Evolutionary conservation across 2,329 filamentous ascomycete species (phyloP), one percentile per base, ranked within the genome.

Genomic region (Colletotrichum costaricense): DNA sequence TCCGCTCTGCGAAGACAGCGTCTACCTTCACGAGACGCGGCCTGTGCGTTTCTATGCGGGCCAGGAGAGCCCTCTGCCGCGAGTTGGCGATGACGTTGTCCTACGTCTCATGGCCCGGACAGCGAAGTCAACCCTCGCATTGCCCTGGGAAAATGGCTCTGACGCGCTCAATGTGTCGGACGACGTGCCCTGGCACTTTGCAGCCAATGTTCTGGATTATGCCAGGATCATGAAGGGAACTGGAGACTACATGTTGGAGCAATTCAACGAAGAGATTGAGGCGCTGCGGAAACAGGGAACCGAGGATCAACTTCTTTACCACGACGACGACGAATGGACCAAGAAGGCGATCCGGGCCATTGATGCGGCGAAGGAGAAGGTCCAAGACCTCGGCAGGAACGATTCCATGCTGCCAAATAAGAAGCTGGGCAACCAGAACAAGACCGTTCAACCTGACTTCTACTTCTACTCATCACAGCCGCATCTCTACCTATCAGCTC

Each of bases 181-280:
- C 63, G 93, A 95, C 78, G 91, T 98, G 46, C 97, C 97, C 0
- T 99, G 97, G 97, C 95, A 97, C 81, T 95, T 97, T 83, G 95
- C 94, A 6, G 95, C 95, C 11, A 97, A 98, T 78, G 95, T 98
- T 46, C 89, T 97, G 80, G 97, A 99, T 80, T 99, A 98, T 82
- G 95, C 95, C 19, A 91, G 95, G 52, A 93, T 98, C 68, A 98
- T 99, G 94, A 97, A 96, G 80, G 97, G 95, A 7, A 96, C 94
- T 5, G 91, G 93, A 78, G 92, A 93, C 42, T 99, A 99, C 80
- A 96, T 99, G 93, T 81, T 86, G 14, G 87, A 91, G 66, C 94
- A 98, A 79, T 96, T 93, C 77, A 91, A 97, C 75, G 85, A 90
- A 49, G 96, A 98, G 80, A 92, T 98, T 46, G 85, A 89, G 52